Percentiles rank a stretch among this genome's conserved stretches.
phyloP scores from a whole-genome alignment of 164 flowering plant species.

The Berberis vulgaris region DNA sequence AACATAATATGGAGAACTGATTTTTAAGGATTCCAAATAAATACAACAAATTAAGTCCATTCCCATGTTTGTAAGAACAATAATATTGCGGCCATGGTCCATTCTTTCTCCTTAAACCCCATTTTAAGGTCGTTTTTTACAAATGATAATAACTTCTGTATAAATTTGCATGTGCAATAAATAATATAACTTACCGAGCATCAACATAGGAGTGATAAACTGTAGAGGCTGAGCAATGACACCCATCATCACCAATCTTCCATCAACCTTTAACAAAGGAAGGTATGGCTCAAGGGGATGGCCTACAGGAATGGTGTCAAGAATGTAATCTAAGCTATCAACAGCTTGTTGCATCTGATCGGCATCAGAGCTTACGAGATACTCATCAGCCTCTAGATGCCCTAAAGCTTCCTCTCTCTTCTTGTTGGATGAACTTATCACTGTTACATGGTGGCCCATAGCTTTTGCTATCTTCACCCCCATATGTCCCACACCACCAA shows the following conservation, averaged over 20 bases:
- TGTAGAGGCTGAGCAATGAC: constrained; percentile 10
- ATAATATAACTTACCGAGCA: constrained; percentile 46
- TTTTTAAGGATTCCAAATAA: too few relatives aligned
- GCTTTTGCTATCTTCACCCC: constrained; percentile 17
- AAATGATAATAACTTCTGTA: too few relatives aligned
- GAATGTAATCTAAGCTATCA: constrained; percentile 10
- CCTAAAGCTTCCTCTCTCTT: constrained; percentile 14
- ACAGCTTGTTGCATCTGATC: constrained; percentile 7
- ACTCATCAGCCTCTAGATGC: constrained; percentile 13
- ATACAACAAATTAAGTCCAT: too few relatives aligned
- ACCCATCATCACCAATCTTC: constrained; percentile 46
- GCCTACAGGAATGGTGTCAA: constrained; percentile 11
- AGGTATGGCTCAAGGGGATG: constrained; percentile 29
- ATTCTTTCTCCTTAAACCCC: too few relatives aligned
- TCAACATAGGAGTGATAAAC: constrained; percentile 56
- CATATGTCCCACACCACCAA: constrained; percentile 19
- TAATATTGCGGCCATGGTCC: too few relatives aligned
- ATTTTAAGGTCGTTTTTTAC: too few relatives aligned
- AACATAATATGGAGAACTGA: not conserved
- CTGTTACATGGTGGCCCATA: constrained; percentile 16
- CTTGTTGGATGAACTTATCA: constrained; percentile 14
- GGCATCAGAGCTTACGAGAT: constrained; percentile 11
- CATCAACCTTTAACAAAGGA: constrained; percentile 54
- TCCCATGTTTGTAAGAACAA: too few relatives aligned
- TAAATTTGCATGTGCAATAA: not conserved